These are phyloP conservation scores for Saturnispora dispora DNA, from an alignment of 805 yeast genomes.

Conservation along the genomic window DNA sequence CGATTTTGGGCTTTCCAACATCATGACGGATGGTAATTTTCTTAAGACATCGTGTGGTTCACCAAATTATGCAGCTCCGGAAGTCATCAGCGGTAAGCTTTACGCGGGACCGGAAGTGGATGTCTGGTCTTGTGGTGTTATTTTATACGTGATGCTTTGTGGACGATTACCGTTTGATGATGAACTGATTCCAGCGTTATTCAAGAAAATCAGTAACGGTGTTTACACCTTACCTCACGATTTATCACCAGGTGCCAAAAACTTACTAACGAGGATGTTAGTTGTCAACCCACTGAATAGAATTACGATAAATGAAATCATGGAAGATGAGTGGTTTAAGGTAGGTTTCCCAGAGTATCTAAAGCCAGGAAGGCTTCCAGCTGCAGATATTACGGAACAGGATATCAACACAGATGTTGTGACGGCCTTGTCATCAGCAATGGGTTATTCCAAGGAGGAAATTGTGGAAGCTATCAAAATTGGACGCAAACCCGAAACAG, in stretches of 20 bases:
- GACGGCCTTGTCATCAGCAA: conserved; percentile 61
- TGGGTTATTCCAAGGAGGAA: conserved; percentile 86
- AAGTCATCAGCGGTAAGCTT: conserved; percentile 86
- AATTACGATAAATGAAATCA: conserved; percentile 83
- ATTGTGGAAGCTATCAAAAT: conserved; percentile 54
- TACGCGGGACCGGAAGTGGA: conserved; percentile 98
- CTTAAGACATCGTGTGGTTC: conserved; percentile 92
- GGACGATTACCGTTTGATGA: conserved; percentile 95
- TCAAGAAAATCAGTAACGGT: conserved; percentile 88
- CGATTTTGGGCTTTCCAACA: conserved; percentile 88
- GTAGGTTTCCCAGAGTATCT: conserved; percentile 73
- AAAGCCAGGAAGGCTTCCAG: conserved; percentile 40
- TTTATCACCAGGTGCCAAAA: conserved; percentile 76
- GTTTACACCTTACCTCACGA: conserved; percentile 85
- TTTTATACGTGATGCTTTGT: conserved; percentile 89
- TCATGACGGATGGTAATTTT: conserved; percentile 96
- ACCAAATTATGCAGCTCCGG: conserved; percentile 97
- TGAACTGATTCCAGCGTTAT: conserved; percentile 88
- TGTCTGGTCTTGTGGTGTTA: conserved; percentile 97
- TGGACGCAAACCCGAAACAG: conserved; percentile 38
- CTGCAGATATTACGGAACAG: conserved; percentile 21
- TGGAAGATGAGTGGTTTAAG: conserved; percentile 92
- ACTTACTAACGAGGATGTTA: conserved; percentile 76
- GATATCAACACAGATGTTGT: conserved; percentile 72
- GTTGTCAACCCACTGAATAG: conserved; percentile 92